Evolutionary conservation across 1,284 basidiomycete species (phyloP).

Genomic region (Flammula alnicola): DNA sequence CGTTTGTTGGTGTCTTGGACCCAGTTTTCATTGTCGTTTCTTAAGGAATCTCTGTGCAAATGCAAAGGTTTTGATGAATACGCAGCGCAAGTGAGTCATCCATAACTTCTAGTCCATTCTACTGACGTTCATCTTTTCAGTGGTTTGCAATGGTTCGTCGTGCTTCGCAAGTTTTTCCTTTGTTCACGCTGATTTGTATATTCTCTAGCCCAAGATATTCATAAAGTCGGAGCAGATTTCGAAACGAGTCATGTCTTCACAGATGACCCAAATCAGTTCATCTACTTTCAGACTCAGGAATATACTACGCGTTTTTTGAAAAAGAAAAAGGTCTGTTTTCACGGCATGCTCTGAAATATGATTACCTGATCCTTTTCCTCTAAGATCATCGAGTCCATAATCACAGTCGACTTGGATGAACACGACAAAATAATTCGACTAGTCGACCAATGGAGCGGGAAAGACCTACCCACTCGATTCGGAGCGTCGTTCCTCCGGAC

Average conservation of each 20-base stretch:
- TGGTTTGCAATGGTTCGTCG: constrained; percentile 67
- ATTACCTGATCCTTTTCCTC: not conserved
- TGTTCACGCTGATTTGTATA: not conserved
- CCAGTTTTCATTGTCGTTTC: not conserved
- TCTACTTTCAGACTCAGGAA: constrained; percentile 64
- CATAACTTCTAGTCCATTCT: constrained; percentile 3
- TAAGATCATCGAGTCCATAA: constrained; percentile 57
- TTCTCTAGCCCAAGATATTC: constrained; percentile 56
- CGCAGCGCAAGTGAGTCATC: constrained; percentile 52
- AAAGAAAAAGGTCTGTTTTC: constrained; percentile 51
- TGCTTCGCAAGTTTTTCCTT: not conserved
- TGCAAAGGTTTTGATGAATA: constrained; percentile 59
- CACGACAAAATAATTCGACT: constrained; percentile 62
- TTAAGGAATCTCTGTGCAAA: constrained; percentile 54
- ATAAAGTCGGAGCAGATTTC: constrained; percentile 54
- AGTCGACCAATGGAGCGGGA: constrained; percentile 68
- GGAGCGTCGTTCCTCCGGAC: constrained; percentile 52
- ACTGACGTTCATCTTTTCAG: constrained; percentile 33
- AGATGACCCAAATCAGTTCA: constrained; percentile 54
- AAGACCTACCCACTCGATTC: constrained; percentile 52
- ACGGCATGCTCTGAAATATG: not conserved
- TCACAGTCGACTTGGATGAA: constrained; percentile 67
- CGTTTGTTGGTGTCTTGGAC: constrained; percentile 6
- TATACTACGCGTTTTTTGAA: constrained; percentile 60
- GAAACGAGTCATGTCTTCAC: constrained; percentile 63